Evolutionary conservation across 2,329 filamentous ascomycete genomes (phyloP), one percentile per base, ranked within the genome.

Genomic region (Aureobasidium sp.): DNA sequence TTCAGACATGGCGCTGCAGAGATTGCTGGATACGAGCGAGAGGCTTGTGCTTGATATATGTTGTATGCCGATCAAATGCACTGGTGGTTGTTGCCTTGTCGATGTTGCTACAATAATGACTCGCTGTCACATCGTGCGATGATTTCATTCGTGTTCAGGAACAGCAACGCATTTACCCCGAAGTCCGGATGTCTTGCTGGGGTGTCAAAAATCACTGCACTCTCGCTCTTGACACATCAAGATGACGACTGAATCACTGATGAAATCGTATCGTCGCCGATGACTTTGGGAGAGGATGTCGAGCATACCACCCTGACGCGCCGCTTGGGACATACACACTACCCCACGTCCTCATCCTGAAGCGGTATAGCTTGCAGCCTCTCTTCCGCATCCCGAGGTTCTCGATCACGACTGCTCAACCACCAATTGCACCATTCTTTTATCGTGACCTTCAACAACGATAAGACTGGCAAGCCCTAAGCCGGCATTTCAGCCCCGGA

Each of bases 401-500:
- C 44, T 61, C 47, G 27, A 60, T 50, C 57, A 61, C 57, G 57
- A 51, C 57, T 51, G 47, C 47, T 61, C 57, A 61, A 52, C 57
- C 26, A 52, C 6, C 47, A 34, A 61, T 52, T 51, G 57, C 57
- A 52, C 47, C 57, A 52, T 61, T 20, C 17, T 61, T 8, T 44
- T 43, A 52, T 61, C 47, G 37, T 29, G 7, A 44, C 17, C 29
- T 27, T 8, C 10, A 26, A 17, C 9, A 46, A 5, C 17, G 20
- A 48, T n/a, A n/a, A 43, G 13, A 48, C n/a, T 15, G 5, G 2
- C 32, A 27, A 15, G 24, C 41, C 46, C 9, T 13, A 34, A 29
- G 15, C n/a, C 12, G 57, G 13, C n/a, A 26, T 36, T 32, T 3
- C 15, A 17, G 10, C 15, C 12, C 26, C 9, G 6, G n/a, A 44